These are phyloP conservation scores for Solanum paucissectum DNA, from an alignment of 257 asterid species.

Conservation along the genomic window DNA sequence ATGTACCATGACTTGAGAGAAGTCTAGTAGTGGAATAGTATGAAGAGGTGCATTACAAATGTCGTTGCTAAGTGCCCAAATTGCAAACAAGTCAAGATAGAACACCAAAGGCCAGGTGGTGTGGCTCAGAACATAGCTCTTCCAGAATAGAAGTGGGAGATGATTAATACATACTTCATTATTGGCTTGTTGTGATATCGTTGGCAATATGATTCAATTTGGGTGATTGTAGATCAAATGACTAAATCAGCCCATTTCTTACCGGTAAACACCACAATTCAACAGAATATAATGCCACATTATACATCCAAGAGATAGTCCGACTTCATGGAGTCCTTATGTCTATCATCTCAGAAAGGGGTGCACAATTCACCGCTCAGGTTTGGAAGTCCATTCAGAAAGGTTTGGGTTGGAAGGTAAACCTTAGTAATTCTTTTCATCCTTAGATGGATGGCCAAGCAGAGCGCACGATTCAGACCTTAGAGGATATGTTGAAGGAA, in stretches of 20 bases:
- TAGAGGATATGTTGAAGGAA: background rate
- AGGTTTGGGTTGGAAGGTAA: background rate
- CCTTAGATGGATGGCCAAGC: background rate
- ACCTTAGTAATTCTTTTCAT: background rate
- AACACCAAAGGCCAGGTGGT: background rate
- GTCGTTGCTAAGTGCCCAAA: background rate
- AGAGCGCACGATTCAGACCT: background rate
- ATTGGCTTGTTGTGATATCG: background rate
- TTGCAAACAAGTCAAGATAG: background rate
- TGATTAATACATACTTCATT: too few relatives aligned
- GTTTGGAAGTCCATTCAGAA: background rate
- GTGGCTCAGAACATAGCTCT: background rate
- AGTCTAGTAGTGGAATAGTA: background rate
- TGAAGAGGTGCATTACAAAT: background rate
- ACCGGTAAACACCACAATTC: background rate
- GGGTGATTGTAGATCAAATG: background rate
- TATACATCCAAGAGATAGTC: background rate
- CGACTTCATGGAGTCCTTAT: background rate
- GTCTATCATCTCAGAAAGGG: background rate
- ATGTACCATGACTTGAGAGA: too few relatives aligned
- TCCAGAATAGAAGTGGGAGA: background rate
- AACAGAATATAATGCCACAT: too few relatives aligned
- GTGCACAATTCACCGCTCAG: background rate
- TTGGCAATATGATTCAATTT: background rate
- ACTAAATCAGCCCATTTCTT: too few relatives aligned